Percentiles rank a stretch among this genome's conserved stretches.
Conservation (phyloP, 352 stramenopile genomes). For the Phytophthora sojae region DNA sequence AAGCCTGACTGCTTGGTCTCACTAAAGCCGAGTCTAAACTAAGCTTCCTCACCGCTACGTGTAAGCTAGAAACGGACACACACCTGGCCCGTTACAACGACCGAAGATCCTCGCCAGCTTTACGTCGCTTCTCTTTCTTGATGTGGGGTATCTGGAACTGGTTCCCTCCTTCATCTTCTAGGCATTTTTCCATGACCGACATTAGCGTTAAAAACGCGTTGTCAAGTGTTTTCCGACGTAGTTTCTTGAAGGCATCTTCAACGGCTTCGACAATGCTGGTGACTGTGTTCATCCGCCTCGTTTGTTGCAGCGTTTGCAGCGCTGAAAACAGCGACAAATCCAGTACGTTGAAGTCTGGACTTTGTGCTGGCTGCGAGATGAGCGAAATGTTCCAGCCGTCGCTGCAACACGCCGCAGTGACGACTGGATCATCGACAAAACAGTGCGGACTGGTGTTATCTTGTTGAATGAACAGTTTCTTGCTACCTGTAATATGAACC, state of each 20-base stretch:
- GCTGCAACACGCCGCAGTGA: neutral
- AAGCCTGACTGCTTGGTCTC: no score
- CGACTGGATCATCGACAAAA: neutral
- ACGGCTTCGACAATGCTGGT: neutral
- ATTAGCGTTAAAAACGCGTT: no score
- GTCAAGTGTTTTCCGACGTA: no score
- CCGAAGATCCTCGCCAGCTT: no score
- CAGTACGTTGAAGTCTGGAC: neutral
- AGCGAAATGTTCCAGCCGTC: neutral
- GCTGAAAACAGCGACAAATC: neutral
- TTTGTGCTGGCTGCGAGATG: neutral
- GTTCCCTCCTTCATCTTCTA: no score
- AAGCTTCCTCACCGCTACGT: no score
- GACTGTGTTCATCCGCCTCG: neutral
- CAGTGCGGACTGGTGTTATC: neutral
- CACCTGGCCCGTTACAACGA: no score
- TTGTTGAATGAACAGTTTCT: neutral
- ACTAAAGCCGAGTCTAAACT: no score
- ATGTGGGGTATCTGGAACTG: no score
- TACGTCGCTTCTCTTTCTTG: no score
- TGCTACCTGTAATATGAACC: neutral
- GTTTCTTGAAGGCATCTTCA: neutral
- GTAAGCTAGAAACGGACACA: no score
- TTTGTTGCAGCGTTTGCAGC: neutral
- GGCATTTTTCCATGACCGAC: no score